Evolutionary conservation across 1,284 basidiomycete genomes (phyloP).

Genomic region (Rhodotorula sp.): DNA sequence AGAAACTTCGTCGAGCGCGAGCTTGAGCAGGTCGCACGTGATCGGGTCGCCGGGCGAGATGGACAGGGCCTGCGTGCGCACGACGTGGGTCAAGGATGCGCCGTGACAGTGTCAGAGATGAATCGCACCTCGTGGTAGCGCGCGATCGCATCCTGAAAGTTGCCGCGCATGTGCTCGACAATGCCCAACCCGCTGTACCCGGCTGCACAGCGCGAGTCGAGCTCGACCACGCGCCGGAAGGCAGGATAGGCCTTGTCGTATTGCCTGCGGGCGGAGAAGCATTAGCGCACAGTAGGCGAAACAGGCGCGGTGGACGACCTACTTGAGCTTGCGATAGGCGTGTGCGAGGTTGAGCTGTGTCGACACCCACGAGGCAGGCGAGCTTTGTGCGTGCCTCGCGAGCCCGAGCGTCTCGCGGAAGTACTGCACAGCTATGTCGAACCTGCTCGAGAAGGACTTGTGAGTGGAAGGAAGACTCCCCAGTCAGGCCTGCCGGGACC

Average conservation of each 20-base stretch:
- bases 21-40: slow-evolving; percentile 77
- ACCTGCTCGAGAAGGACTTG: slow-evolving; percentile 55
- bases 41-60: slow-evolving; percentile 83
- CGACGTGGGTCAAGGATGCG: neutral
- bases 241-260: slow-evolving; percentile 66
- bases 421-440: slow-evolving; percentile 66
- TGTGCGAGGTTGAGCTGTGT: slow-evolving; percentile 91
- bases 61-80: slow-evolving; percentile 64
- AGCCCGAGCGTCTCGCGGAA: slow-evolving; percentile 72
- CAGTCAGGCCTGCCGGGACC: slow-evolving; percentile 49
- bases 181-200: slow-evolving; percentile 82
- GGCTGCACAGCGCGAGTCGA: slow-evolving; percentile 73
- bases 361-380: slow-evolving; percentile 76
- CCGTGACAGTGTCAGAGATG: no score
- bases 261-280: slow-evolving; percentile 55
- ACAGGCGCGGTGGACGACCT: slow-evolving; percentile 46
- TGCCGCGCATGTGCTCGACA: slow-evolving; percentile 70
- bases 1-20: slow-evolving; percentile 60
- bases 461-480: neutral
- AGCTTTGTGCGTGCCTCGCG: slow-evolving; percentile 78
- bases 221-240: slow-evolving; percentile 73
- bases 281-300: neutral
- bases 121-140: slow-evolving; percentile 78
- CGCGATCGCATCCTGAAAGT: slow-evolving; percentile 74
- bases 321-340: slow-evolving; percentile 75